Evolutionary conservation across 202 grass and related monocot species (phyloP), one percentile per base, ranked within the genome.

Genomic region (Musa balbisiana): DNA sequence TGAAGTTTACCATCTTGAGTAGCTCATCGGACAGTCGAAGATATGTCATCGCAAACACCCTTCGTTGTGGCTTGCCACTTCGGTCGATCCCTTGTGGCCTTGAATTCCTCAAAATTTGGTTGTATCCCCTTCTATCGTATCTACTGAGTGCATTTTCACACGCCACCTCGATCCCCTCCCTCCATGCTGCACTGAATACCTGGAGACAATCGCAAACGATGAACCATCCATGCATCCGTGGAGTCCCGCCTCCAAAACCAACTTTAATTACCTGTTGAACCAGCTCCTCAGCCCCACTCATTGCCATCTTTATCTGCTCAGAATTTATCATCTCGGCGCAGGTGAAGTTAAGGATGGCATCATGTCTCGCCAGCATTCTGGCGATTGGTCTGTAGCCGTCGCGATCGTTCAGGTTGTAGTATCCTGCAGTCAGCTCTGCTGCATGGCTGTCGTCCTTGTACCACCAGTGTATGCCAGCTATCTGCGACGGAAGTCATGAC

Each of bases 401-500:
- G 84, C 90, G 86, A 49, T 89, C 64, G 73, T 83, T 89, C 67
- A 91, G 81, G 72, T 93, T 91, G 84, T 97, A 89, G 79, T 93
- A 97, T 64, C 90, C 90, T 0, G 94, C 82, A 33, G 88, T 89
- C 51, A 97, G 86, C 86, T 97, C 90, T 52, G 90, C 94, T 81
- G 94, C 94, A 22, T 97, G 94, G 84, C 80, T 97, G 29, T 91
- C 90, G 86, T 87, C 88, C 26, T 15, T 89, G 53, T 98, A 98
- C 94, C 94, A 98, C 94, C 94, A 93, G 78, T 93, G 94, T 71
- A 93, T 91, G 49, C 94, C 90, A 43, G 94, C 85, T 51, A 98
- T 59, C 90, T 98, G 76, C 17, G 10, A 49, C 64, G 72, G 71
- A 77, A 49, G 43, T 33, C 33, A 43, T 43, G 33, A 43, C 33